Base-by-base conservation (phyloP, 2,329 filamentous ascomycete species). In the Talaromyces islandicus region DNA sequence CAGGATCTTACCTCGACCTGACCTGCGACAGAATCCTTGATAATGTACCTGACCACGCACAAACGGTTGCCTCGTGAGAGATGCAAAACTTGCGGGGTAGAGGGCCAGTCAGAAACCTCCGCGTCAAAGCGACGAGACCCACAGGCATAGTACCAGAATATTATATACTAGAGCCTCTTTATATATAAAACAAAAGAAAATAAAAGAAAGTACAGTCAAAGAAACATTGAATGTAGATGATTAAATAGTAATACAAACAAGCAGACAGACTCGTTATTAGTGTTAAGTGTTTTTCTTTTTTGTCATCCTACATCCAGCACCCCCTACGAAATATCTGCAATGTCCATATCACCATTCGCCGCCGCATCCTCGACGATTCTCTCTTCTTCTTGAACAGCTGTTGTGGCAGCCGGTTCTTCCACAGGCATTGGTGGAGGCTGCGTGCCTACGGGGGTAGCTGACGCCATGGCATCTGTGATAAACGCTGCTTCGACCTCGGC, bases 401-500 rank as follows among this genome's bases (percentile, higher is more conserved):
- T 24, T 4, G 19, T 21, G 1, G 25, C 24, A 9, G 41, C 12
- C 17, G 41, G 17, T 43, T 24, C 46, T 35, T 55, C 58, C 41
- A 56, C 54, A 30, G 52, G 46, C 24, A 24, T 27, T 53, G 55
- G 19, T 12, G 59, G 55, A n/a, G 73, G 73, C 32, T 67, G 66
- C 5, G 75, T 78, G 5, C 75, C 75, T 30, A 77, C 66, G 1
- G 76, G 76, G 19, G 72, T 75, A 11, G 82, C 79, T 61, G 77
- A 75, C 3, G 81, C 76, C 56, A 83, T 78, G 19, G 79, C 78
- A 66, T 86, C 85, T 11, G 79, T 78, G 19, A 87, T 82, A 62
- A 85, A 82, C 0, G 89, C 84, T 75, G 97, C 92, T 77, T 97
- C 92, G 14, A 97, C 90, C 2, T 90, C 90, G 14, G 85, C 85